These are phyloP conservation scores for Aureobasidium sp. DNA, from an alignment of 2,329 filamentous ascomycete genomes.

Conservation along the genomic window DNA sequence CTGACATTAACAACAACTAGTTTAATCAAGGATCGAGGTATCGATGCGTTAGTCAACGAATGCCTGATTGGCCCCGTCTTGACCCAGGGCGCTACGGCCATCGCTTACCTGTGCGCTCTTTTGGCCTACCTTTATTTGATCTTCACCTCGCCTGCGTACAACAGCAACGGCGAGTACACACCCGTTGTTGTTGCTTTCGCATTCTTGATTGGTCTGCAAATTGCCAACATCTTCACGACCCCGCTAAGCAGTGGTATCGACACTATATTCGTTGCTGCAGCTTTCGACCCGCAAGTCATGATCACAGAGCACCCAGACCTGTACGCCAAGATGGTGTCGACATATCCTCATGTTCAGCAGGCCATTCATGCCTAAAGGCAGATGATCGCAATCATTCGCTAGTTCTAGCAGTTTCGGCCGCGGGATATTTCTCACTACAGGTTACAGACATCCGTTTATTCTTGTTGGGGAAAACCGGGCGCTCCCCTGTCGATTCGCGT, in stretches of 20 bases:
- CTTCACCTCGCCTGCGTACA: constrained; percentile 75
- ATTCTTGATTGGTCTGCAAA: constrained; percentile 84
- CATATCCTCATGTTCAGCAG: constrained; percentile 73
- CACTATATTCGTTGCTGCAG: constrained; percentile 78
- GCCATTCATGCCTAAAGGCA: constrained; percentile 18
- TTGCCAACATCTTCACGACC: constrained; percentile 82
- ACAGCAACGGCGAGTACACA: constrained; percentile 58
- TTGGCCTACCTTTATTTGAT: constrained; percentile 80
- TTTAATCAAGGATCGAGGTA: constrained; percentile 85
- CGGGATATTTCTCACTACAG: background rate
- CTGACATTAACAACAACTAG: constrained; percentile 21
- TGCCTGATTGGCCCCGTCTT: constrained; percentile 57
- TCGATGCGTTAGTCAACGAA: constrained; percentile 84
- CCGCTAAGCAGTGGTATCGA: constrained; percentile 83
- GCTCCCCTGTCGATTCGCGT: constrained; percentile 11
- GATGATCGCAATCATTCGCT: background rate
- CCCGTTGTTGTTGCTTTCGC: constrained; percentile 73
- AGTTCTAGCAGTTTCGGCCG: background rate
- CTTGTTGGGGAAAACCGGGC: background rate
- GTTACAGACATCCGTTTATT: background rate
- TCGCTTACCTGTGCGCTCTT: constrained; percentile 73
- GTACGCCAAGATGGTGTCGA: constrained; percentile 66
- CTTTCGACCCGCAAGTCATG: constrained; percentile 51
- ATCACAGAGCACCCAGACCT: constrained; percentile 74
- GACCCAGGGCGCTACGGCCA: constrained; percentile 62